Evolutionary conservation across 2,329 filamentous ascomycete genomes (phyloP), one percentile per base, ranked within the genome.

Genomic region (Pezicula carpinea): DNA sequence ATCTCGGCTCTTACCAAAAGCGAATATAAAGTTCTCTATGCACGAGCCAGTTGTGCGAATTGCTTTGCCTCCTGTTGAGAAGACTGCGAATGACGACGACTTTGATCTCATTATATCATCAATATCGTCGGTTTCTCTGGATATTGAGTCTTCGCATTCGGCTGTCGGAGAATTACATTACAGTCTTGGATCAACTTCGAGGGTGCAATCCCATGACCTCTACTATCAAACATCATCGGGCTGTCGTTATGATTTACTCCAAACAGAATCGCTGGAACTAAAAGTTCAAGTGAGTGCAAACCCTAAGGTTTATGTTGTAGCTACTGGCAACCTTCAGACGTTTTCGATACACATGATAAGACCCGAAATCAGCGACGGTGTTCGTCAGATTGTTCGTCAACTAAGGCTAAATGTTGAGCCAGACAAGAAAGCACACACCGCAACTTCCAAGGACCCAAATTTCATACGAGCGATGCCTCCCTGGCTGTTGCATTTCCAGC

Each of bases 51-150:
- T 99, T 14, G 66, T 97, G 53, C 83, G 95, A 57, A 91, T 99
- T 53, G 83, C 91, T 6, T 73, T 99, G 4, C 91, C 91, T 5
- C 84, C 92, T 0, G 80, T 93, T 52, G 80, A 85, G 51, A 75
- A 77, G 46, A 71, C 71, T 2, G 70, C 75, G 34, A 79, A 83
- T 21, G 76, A 82, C 0, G 88, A 90, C 51, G 91, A 97, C 55
- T 97, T 93, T 56, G 93, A 99, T 62, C 76, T 99, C 23, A 86
- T 99, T 38, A 96, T 99, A 40, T 96, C 89, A 1, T 93, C 90
- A 2, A 89, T 96, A 10, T 97, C 95, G 0, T 96, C 92, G 0
- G 82, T 97, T 32, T 95, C 92, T 0, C 71, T 97, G 18, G 93
- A 99, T 59, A 77, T 95, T 40, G 93, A 99, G 62, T 96, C 93